Evolutionary conservation across 768 basidiomycete genomes (phyloP).

Genomic region (Xerocomellus chrysenteron): DNA sequence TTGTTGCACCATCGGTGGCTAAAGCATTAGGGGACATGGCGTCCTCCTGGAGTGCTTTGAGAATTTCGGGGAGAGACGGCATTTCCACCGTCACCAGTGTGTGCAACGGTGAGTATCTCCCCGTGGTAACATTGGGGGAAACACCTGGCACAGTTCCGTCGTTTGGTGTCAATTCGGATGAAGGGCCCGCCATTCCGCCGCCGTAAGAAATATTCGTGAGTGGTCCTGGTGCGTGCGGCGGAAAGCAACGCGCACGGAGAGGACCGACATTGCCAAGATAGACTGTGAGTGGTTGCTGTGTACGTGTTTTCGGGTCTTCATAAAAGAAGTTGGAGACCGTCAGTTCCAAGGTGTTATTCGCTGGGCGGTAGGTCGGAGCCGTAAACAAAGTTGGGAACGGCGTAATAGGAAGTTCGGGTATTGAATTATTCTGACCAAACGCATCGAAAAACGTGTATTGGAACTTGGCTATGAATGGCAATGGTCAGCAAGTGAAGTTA

Average conservation of each 20-base stretch:
- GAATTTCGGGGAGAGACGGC: constrained; percentile 72
- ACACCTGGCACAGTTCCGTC: constrained; percentile 22
- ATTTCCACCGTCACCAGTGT: constrained; percentile 85
- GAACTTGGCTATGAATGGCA: constrained; percentile 66
- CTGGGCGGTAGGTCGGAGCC: constrained; percentile 69
- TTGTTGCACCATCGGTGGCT: constrained; percentile 36
- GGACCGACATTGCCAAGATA: constrained; percentile 91
- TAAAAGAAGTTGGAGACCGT: constrained; percentile 90
- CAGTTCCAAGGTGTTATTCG: constrained; percentile 74
- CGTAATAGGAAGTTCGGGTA: constrained; percentile 80
- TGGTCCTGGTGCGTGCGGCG: constrained; percentile 67
- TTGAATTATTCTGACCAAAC: constrained; percentile 72
- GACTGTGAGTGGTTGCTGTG: constrained; percentile 75
- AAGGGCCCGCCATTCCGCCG: constrained; percentile 42
- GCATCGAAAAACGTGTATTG: constrained; percentile 95
- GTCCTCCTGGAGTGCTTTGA: constrained; percentile 78
- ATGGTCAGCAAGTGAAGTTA: constrained; percentile 20
- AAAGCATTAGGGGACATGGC: constrained; percentile 43
- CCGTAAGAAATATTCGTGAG: constrained; percentile 64
- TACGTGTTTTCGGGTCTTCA: constrained; percentile 61
- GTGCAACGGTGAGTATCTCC: constrained; percentile 64
- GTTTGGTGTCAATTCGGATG: constrained; percentile 30
- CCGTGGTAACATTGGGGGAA: constrained; percentile 28
- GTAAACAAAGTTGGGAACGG: constrained; percentile 88
- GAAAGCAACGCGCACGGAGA: constrained; percentile 73